These are phyloP conservation scores for Colletotrichum costaricense DNA, from an alignment of 2,329 filamentous ascomycete genomes.

Conservation along the genomic window DNA sequence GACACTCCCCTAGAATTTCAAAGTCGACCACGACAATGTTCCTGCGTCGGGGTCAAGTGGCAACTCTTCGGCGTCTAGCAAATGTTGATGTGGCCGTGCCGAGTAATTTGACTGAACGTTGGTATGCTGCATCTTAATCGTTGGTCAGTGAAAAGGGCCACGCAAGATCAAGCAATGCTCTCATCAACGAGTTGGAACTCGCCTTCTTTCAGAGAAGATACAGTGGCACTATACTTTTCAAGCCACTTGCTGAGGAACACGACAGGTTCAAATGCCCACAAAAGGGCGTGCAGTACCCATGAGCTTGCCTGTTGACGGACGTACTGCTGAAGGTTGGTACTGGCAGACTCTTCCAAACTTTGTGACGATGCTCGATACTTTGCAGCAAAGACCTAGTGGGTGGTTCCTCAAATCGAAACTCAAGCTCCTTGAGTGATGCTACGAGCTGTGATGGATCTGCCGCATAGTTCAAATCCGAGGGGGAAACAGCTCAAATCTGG, in stretches of 20 bases:
- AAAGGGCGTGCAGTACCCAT: neutral
- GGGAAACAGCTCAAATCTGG: neutral
- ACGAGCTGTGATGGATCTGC: neutral
- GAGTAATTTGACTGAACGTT: neutral
- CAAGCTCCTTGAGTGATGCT: neutral
- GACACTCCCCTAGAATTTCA: neutral
- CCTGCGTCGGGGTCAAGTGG: neutral
- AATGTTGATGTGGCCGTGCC: neutral
- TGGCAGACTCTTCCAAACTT: neutral
- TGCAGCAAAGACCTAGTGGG: neutral
- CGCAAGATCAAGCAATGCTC: neutral
- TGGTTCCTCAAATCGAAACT: fast-evolving
- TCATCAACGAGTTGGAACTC: fast-evolving
- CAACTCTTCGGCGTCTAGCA: neutral
- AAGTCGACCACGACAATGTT: neutral
- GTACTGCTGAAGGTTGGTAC: neutral
- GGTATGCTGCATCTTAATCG: neutral
- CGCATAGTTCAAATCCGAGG: neutral
- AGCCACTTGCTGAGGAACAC: neutral
- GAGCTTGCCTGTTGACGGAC: neutral
- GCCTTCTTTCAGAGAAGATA: neutral
- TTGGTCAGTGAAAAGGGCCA: neutral
- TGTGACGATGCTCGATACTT: neutral
- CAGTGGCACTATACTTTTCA: fast-evolving
- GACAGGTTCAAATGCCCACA: neutral